phyloP scores from a whole-genome alignment of 495 filamentous ascomycete species.

The Darksidea phi region DNA sequence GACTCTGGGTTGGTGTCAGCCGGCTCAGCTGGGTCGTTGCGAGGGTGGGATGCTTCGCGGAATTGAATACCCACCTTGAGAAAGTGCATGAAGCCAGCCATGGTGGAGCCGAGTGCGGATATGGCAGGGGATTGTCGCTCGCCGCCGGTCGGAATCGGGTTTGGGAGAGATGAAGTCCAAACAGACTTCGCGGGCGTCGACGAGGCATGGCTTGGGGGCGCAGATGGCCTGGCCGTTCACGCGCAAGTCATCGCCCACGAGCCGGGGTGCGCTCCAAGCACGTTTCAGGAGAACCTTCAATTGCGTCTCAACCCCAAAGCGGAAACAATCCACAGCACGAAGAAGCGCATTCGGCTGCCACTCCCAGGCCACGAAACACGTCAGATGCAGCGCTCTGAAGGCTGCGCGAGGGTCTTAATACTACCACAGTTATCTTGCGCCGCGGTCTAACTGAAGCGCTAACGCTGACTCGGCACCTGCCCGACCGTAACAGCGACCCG shows the following conservation, averaged over 20 bases:
- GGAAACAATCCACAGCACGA: not conserved
- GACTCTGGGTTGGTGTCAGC: conserved; percentile 54
- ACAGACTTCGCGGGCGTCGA: conserved; percentile 1
- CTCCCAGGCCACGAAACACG: conserved; percentile 16
- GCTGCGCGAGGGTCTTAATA: not conserved
- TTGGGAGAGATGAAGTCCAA: conserved; percentile 6
- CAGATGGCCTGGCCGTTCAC: not conserved
- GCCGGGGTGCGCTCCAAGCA: not conserved
- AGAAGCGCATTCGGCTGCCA: not conserved
- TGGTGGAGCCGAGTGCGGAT: conserved; percentile 5
- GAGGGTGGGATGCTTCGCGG: not conserved
- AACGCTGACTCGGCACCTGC: too few relatives aligned
- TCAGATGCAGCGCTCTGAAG: not conserved
- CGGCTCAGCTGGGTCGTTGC: not conserved
- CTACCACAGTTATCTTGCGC: too few relatives aligned
- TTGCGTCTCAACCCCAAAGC: conserved; percentile 1
- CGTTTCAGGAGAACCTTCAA: conserved; percentile 24
- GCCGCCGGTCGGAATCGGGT: not conserved
- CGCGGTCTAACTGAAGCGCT: too few relatives aligned
- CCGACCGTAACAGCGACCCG: too few relatives aligned
- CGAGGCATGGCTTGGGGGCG: conserved; percentile 3
- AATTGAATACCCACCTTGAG: conserved; percentile 32
- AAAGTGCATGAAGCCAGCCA: conserved; percentile 36
- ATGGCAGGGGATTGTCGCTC: not conserved
- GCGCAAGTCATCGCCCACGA: conserved; percentile 15